Conservation (phyloP, 768 basidiomycete genomes). For the Aureoboletus auriporus region DNA sequence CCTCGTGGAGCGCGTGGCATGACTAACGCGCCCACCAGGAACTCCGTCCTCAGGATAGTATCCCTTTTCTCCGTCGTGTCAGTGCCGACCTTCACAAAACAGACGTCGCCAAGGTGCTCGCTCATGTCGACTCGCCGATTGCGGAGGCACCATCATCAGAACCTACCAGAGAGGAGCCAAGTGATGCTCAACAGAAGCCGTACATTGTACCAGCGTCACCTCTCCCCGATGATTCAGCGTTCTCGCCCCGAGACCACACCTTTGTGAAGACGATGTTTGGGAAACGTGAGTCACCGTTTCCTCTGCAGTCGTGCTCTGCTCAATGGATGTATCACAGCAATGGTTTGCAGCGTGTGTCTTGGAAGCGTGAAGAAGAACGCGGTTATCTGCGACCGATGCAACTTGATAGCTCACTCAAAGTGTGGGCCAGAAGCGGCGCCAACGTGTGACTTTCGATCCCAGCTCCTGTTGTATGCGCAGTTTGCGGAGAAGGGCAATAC, state of each 20-base stretch:
- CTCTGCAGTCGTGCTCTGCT: not conserved
- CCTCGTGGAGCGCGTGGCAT: not conserved
- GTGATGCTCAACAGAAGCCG: slow-evolving; percentile 35
- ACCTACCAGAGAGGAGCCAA: slow-evolving; percentile 38
- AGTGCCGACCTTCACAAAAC: slow-evolving; percentile 80
- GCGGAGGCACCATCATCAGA: slow-evolving; percentile 42
- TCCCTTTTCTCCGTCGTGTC: slow-evolving; percentile 91
- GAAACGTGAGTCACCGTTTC: slow-evolving; percentile 62
- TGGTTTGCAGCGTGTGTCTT: slow-evolving; percentile 83
- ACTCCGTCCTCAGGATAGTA: slow-evolving; percentile 87
- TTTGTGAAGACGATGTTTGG: slow-evolving; percentile 93
- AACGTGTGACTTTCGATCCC: slow-evolving; percentile 78
- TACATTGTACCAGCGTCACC: slow-evolving; percentile 34
- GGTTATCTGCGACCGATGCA: slow-evolving; percentile 86
- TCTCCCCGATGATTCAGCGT: slow-evolving; percentile 31
- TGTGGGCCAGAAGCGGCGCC: slow-evolving; percentile 71
- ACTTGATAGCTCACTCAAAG: slow-evolving; percentile 80
- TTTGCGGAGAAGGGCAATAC: slow-evolving; percentile 69
- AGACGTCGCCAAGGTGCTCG: slow-evolving; percentile 53
- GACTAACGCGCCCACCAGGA: slow-evolving; percentile 41
- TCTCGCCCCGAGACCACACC: slow-evolving; percentile 67
- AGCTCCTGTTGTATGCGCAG: slow-evolving; percentile 73
- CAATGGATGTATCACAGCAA: slow-evolving; percentile 46
- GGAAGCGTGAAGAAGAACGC: slow-evolving; percentile 79
- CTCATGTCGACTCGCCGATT: slow-evolving; percentile 33